Conservation (phyloP, 2,329 filamentous ascomycete genomes). For the Apiospora rasikravindrae region DNA sequence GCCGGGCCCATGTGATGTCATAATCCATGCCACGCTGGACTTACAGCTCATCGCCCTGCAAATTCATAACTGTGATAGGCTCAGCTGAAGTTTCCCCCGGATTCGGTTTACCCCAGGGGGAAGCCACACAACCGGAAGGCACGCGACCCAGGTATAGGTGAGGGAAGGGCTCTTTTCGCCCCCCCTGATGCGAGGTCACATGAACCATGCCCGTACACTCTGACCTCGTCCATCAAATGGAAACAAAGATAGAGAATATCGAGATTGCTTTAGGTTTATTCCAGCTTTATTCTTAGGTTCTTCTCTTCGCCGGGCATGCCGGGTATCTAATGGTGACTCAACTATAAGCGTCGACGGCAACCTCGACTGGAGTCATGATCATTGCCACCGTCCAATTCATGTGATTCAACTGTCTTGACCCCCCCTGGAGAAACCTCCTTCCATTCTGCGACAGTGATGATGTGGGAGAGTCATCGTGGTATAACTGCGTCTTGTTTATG, state of each 20-base stretch:
- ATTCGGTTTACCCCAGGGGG: background rate
- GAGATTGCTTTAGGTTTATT: background rate
- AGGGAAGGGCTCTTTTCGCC: background rate
- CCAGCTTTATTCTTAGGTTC: conserved; percentile 1
- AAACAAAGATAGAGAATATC: background rate
- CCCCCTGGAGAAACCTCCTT: background rate
- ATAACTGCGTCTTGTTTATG: conserved; percentile 5
- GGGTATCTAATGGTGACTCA: conserved; percentile 9
- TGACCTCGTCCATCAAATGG: background rate
- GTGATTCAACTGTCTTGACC: background rate
- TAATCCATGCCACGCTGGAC: background rate
- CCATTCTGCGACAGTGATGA: conserved; percentile 7
- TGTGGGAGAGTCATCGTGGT: background rate
- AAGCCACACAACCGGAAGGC: background rate
- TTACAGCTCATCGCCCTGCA: conserved; percentile 10
- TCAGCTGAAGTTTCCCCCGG: background rate
- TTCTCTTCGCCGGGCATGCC: background rate
- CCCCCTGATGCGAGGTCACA: conserved; percentile 6
- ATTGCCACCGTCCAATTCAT: conserved; percentile 6
- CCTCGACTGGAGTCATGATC: conserved; percentile 11
- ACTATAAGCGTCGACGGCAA: background rate
- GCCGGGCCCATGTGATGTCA: background rate
- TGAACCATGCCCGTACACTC: background rate
- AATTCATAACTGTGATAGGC: background rate
- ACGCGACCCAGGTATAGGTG: background rate